Evolutionary conservation across 2,329 filamentous ascomycete species (phyloP).

Genomic region (Triangularia verruculosa): DNA sequence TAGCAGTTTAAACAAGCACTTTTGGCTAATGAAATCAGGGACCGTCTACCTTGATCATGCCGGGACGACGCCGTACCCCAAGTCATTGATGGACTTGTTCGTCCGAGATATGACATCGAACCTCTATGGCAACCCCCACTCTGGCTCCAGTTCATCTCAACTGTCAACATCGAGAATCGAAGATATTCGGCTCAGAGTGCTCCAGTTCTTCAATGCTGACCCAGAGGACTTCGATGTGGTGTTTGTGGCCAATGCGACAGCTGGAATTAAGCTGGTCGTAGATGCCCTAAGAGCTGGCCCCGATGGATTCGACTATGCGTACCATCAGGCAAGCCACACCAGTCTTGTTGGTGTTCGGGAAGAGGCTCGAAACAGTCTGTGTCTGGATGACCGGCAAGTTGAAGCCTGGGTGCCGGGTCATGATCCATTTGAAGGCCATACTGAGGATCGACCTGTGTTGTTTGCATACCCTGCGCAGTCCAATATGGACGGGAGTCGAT

Average conservation of each 20-base stretch:
- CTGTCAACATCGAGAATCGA: constrained; percentile 72
- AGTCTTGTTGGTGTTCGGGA: constrained; percentile 80
- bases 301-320: constrained; percentile 75
- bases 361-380: constrained; percentile 61
- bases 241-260: constrained; percentile 90
- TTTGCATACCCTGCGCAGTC: constrained; percentile 91
- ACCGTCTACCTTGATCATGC: constrained; percentile 89
- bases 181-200: constrained; percentile 65
- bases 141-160: constrained; percentile 77
- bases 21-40: constrained; percentile 43
- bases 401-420: constrained; percentile 58
- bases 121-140: constrained; percentile 90
- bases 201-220: constrained; percentile 78
- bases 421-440: constrained; percentile 31
- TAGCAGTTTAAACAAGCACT: not conserved
- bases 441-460: constrained; percentile 35
- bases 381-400: constrained; percentile 65
- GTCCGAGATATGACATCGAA: constrained; percentile 73
- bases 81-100: constrained; percentile 77
- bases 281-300: constrained; percentile 70
- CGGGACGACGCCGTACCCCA: constrained; percentile 81
- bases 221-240: constrained; percentile 81
- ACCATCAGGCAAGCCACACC: constrained; percentile 82
- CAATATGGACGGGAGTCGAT: constrained; percentile 80
- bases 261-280: constrained; percentile 80